A percentile compares a stretch with the other conserved stretches of the same genome.
These are phyloP conservation scores for Tuber indicum DNA, from an alignment of 495 filamentous ascomycete species.

Conservation along the genomic window DNA sequence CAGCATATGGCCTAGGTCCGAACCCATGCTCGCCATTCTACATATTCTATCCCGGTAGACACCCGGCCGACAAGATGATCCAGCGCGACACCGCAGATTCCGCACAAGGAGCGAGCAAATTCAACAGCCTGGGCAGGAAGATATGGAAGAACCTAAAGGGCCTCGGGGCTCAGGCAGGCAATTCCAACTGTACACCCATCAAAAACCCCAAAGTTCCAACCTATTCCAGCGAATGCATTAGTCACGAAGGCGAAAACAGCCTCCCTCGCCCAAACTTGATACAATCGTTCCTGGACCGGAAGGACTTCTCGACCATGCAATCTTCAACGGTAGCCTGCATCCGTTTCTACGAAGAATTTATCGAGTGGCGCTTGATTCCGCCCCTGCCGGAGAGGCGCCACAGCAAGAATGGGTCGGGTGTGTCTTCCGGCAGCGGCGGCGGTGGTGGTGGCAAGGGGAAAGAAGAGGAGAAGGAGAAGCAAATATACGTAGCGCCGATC, in stretches of 20 bases:
- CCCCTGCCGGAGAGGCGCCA: not conserved
- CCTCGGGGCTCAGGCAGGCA: not conserved
- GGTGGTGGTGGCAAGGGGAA: not conserved
- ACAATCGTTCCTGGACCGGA: conserved; percentile 30
- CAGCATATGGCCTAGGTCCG: conserved; percentile 29
- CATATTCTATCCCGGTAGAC: conserved; percentile 21
- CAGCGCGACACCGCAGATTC: conserved; percentile 6
- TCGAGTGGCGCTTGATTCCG: conserved; percentile 25
- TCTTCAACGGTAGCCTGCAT: conserved; percentile 21
- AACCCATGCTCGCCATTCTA: conserved; percentile 33
- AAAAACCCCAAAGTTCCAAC: not conserved
- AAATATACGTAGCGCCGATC: not conserved
- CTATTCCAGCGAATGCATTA: not conserved
- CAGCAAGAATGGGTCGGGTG: not conserved
- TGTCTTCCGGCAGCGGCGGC: not conserved
- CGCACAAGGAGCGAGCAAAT: not conserved
- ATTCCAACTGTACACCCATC: not conserved
- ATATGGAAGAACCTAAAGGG: not conserved
- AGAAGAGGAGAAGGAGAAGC: not conserved
- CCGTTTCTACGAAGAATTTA: conserved; percentile 25
- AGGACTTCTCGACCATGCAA: conserved; percentile 19
- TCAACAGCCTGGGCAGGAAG: not conserved
- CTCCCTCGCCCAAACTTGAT: conserved; percentile 17
- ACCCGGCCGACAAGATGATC: conserved; percentile 15
- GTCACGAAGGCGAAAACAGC: not conserved